A percentile compares a stretch with the other conserved stretches of the same genome.
Evolutionary conservation across 257 asterid genomes (phyloP).

Genomic region (Petrea volubilis): DNA sequence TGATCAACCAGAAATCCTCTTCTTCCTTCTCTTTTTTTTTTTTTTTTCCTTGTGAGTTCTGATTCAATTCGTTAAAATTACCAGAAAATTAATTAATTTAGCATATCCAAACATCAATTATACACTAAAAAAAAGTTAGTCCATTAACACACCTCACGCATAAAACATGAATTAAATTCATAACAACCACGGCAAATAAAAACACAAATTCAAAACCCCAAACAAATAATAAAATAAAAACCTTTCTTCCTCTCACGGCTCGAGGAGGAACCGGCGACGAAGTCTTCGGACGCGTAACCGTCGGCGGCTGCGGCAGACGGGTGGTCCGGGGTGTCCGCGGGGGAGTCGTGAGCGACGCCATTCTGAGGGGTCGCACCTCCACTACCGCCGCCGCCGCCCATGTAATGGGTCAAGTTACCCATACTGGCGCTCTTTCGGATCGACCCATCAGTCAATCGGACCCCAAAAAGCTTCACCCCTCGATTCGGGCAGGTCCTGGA

Average conservation of each 20-base stretch:
- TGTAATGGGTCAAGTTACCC: slow-evolving; percentile 94
- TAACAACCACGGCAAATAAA: not conserved
- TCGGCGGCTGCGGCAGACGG: slow-evolving; percentile 70
- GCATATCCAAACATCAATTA: slow-evolving; percentile 27
- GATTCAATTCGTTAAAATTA: not conserved
- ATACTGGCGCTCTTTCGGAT: slow-evolving; percentile 98
- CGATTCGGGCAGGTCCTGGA: slow-evolving; percentile 98
- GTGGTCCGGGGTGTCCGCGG: slow-evolving; percentile 87
- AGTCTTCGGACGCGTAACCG: slow-evolving; percentile 96
- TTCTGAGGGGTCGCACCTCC: slow-evolving; percentile 58
- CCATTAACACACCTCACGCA: not conserved
- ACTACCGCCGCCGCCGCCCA: slow-evolving; percentile 46
- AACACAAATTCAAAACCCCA: not conserved
- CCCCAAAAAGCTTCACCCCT: slow-evolving; percentile 98
- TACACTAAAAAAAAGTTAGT: not conserved
- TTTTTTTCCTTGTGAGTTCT: not conserved
- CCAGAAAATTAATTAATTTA: not conserved
- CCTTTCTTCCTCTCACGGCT: slow-evolving; percentile 98
- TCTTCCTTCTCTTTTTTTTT: not conserved
- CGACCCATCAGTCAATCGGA: slow-evolving; percentile 96
- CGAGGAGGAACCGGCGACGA: slow-evolving; percentile 85
- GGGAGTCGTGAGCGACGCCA: slow-evolving; percentile 67
- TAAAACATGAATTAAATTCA: not conserved
- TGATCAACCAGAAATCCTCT: not conserved
- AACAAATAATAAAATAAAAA: slow-evolving; percentile 1